Base-by-base conservation (phyloP, 1,139 yeast genomes). In the Taphrina flavorubra region DNA sequence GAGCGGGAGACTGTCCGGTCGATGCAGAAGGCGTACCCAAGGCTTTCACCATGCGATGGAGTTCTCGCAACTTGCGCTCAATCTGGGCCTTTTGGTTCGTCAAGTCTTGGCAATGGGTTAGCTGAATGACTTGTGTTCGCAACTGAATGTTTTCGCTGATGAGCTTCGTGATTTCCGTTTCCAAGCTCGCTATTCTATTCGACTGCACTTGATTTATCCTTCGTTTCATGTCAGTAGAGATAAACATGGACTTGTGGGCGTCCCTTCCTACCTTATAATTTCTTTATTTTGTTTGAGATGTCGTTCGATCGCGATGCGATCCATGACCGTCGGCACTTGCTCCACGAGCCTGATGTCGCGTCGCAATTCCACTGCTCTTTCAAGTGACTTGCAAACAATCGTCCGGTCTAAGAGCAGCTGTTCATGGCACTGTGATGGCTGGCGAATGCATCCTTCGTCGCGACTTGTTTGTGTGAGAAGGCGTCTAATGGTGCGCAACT, bases 201-300 rank as follows among this genome's bases (percentile, higher is more conserved):
- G 66, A 40, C 40, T 62, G 66, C 6, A 62, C 34, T 14, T 62
- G 66, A 44, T 62, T 62, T 18, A 62, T 53, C 42, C 66, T 62
- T 31, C 13, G 18, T 18, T 18, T 2, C 4, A 13, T 16, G 63
- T 58, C 31, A 25, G 31, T 25, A 25, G 31, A 25, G 31, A 25
- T 4, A 25, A 2, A 25, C 31, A 25, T 25, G 31, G n/a, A n/a
- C n/a, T 25, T 25, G 31, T 25, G 2, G 31, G 31, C 31, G 31
- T 25, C 4, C 2, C 40, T 7, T 58, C 20, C 36, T 63, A 53
- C 67, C 61, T 53, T 6, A 55, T 63, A 31, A 63, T 53, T 46
- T 63, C 67, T 37, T 53, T 63, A 47, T 63, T 63, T 63, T 63
- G 67, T 47, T 63, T 63, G 37, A 63, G 56, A 55, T 63, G 67